Conservation (phyloP, 2,329 filamentous ascomycete genomes). For the Verruconis gallopava region DNA sequence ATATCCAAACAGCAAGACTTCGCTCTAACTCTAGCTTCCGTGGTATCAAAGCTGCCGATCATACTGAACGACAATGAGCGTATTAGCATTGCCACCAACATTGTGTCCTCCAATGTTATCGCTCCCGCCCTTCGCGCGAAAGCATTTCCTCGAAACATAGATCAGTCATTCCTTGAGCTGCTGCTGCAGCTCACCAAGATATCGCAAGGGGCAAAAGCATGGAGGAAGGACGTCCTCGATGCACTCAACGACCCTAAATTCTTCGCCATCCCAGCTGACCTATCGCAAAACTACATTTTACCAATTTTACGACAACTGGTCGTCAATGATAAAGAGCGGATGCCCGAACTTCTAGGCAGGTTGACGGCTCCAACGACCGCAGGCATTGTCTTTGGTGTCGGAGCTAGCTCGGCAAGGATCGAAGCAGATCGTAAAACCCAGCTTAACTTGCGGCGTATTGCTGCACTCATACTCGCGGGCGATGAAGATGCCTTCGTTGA, state of each 20-base stretch:
- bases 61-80: constrained; percentile 80
- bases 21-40: constrained; percentile 62
- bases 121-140: constrained; percentile 73
- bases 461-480: constrained; percentile 65
- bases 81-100: constrained; percentile 61
- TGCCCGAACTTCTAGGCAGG: constrained; percentile 67
- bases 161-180: constrained; percentile 55
- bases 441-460: constrained; percentile 71
- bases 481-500: constrained; percentile 67
- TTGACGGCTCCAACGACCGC: constrained; percentile 79
- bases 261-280: constrained; percentile 53
- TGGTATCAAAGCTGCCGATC: constrained; percentile 68
- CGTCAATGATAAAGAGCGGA: constrained; percentile 72
- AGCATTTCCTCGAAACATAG: constrained; percentile 74
- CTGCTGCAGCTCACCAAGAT: constrained; percentile 66
- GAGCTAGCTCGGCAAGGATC: constrained; percentile 81
- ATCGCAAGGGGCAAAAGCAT: constrained; percentile 69
- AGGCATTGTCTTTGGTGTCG: constrained; percentile 97
- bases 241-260: constrained; percentile 85
- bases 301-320: constrained; percentile 74
- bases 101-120: constrained; percentile 73
- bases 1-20: constrained; percentile 40
- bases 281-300: constrained; percentile 68
- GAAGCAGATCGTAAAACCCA: constrained; percentile 92
- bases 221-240: constrained; percentile 86